Conservation (phyloP, 2,329 filamentous ascomycete genomes). For the Xylaria sp. region DNA sequence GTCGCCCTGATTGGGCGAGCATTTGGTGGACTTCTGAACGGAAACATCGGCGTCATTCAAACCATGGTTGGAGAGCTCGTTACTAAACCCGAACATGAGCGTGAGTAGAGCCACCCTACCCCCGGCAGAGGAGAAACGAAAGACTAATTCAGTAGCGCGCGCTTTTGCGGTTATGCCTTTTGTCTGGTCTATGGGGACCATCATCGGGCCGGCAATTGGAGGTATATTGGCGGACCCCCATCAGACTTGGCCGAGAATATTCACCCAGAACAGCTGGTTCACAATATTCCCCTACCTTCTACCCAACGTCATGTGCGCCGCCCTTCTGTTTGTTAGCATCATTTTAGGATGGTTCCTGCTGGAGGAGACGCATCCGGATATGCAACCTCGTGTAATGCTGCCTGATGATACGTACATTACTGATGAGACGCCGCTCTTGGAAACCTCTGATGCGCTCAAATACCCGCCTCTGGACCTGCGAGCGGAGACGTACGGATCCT, state of each 20-base stretch:
- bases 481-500: slow-evolving; percentile 83
- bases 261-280: slow-evolving; percentile 77
- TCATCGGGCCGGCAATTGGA: slow-evolving; percentile 88
- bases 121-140: neutral
- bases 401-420: slow-evolving; percentile 64
- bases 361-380: slow-evolving; percentile 89
- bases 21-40: slow-evolving; percentile 85
- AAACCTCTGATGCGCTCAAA: slow-evolving; percentile 78
- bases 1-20: slow-evolving; percentile 80
- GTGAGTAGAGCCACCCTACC: slow-evolving; percentile 60
- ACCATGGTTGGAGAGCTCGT: slow-evolving; percentile 94
- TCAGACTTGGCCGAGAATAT: slow-evolving; percentile 75
- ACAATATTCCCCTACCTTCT: slow-evolving; percentile 85
- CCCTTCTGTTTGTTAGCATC: slow-evolving; percentile 81
- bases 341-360: slow-evolving; percentile 82
- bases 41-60: slow-evolving; percentile 90
- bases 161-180: slow-evolving; percentile 95
- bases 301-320: slow-evolving; percentile 86
- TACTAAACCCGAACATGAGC: slow-evolving; percentile 85
- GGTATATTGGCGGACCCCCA: slow-evolving; percentile 86
- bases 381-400: slow-evolving; percentile 67
- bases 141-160: slow-evolving; percentile 65
- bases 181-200: slow-evolving; percentile 91
- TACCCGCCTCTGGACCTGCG: slow-evolving; percentile 78
- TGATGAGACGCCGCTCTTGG: slow-evolving; percentile 79